A percentile compares a stretch with the other conserved stretches of the same genome.
phyloP scores from a whole-genome alignment of 2,329 filamentous ascomycete genomes.

The Calonectria hawksworthii region DNA sequence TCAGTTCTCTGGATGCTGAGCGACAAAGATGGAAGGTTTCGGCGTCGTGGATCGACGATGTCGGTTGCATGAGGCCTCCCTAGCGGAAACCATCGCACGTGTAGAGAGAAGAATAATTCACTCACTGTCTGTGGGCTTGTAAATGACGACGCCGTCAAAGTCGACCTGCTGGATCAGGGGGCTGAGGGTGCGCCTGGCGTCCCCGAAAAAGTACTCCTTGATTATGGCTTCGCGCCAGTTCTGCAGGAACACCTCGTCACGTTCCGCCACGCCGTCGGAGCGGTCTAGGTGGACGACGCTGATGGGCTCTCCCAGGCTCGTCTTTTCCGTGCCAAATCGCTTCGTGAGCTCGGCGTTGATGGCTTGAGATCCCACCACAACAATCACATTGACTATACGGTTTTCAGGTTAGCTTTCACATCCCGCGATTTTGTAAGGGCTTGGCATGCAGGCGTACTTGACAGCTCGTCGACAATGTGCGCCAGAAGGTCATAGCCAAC shows the following conservation, averaged over 20 bases:
- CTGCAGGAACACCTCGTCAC: conserved; percentile 82
- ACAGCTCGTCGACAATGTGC: conserved; percentile 77
- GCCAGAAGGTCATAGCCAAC: conserved; percentile 82
- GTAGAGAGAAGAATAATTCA: conserved; percentile 15
- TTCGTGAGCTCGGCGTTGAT: conserved; percentile 81
- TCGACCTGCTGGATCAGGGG: conserved; percentile 90
- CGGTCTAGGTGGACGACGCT: conserved; percentile 84
- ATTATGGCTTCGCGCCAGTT: conserved; percentile 81
- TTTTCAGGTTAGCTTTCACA: conserved; percentile 52
- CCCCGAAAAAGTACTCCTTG: conserved; percentile 95
- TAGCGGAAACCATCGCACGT: neutral
- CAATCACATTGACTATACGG: conserved; percentile 80
- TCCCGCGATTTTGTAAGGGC: neutral
- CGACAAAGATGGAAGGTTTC: conserved; percentile 7
- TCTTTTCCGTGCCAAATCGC: conserved; percentile 72
- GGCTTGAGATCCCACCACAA: conserved; percentile 85
- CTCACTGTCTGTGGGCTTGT: conserved; percentile 75
- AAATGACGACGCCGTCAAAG: conserved; percentile 81
- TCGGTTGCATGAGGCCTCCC: neutral
- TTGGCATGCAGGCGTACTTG: conserved; percentile 50
- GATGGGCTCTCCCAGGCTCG: conserved; percentile 75
- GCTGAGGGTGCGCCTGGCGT: conserved; percentile 80
- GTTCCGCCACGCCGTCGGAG: conserved; percentile 86
- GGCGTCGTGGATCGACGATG: neutral
- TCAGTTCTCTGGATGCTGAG: neutral